Conservation (phyloP, 2,329 filamentous ascomycete species). For the Trichoderma sp. region DNA sequence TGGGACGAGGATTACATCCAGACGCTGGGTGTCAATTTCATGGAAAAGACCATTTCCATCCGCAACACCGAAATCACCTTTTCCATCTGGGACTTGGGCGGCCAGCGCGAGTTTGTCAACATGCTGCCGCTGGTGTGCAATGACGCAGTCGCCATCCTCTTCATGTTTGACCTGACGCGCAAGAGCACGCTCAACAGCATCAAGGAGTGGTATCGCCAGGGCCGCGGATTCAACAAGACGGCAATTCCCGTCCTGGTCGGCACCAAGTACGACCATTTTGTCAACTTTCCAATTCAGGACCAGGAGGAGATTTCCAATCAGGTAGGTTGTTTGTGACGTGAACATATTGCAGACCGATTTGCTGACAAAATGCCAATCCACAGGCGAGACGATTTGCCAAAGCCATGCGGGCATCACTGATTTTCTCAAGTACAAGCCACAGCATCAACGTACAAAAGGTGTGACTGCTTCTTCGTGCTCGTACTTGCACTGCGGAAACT, state of each 20-base stretch:
- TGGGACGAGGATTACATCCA: conserved; percentile 99
- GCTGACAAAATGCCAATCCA: conserved; percentile 15
- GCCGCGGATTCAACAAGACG: conserved; percentile 98
- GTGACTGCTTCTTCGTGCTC: conserved; percentile 12
- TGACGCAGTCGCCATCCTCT: conserved; percentile 95
- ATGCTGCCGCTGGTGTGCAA: conserved; percentile 99
- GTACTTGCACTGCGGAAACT: neutral
- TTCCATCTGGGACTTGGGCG: conserved; percentile 97
- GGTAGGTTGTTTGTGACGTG: conserved; percentile 45
- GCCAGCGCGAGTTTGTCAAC: conserved; percentile 98
- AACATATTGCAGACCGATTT: neutral
- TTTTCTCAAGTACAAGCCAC: conserved; percentile 98
- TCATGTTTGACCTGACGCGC: conserved; percentile 98
- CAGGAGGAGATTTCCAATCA: conserved; percentile 98
- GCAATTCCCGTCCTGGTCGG: conserved; percentile 97
- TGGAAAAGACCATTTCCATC: conserved; percentile 99
- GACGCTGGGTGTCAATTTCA: conserved; percentile 97
- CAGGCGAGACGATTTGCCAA: conserved; percentile 94
- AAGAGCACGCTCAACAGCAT: conserved; percentile 99
- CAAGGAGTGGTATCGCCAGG: conserved; percentile 99
- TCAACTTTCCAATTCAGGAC: conserved; percentile 95
- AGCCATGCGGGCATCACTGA: conserved; percentile 95
- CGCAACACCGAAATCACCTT: conserved; percentile 99
- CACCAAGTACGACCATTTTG: conserved; percentile 98
- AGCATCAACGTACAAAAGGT: conserved; percentile 99